A percentile compares a stretch with the other conserved stretches of the same genome.
phyloP scores from a whole-genome alignment of 495 filamentous ascomycete species.

The Neurospora intermedia region DNA sequence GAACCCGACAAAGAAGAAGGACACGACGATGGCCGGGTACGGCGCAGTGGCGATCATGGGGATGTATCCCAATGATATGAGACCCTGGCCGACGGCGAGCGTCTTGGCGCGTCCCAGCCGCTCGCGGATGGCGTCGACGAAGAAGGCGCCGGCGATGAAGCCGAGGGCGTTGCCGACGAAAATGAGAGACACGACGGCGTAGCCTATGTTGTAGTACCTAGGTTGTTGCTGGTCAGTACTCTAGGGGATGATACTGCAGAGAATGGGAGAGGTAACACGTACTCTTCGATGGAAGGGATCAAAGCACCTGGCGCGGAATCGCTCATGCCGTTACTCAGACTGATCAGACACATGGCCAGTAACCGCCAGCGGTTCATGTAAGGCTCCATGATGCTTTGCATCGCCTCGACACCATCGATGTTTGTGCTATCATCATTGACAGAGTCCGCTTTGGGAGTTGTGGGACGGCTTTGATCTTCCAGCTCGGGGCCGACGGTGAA shows the following conservation, averaged over 20 bases:
- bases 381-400: slow-evolving; percentile 10
- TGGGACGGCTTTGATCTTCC: slow-evolving; percentile 37
- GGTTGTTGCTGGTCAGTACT: not conserved
- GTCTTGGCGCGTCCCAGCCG: slow-evolving; percentile 54
- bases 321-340: slow-evolving; percentile 47
- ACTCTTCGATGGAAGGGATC: slow-evolving; percentile 59
- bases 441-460: slow-evolving; percentile 39
- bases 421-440: slow-evolving; percentile 12
- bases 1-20: slow-evolving; percentile 57
- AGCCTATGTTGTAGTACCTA: slow-evolving; percentile 56
- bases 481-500: not conserved
- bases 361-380: slow-evolving; percentile 35
- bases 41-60: slow-evolving; percentile 56
- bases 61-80: slow-evolving; percentile 43
- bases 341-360: slow-evolving; percentile 37
- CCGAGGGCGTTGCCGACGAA: slow-evolving; percentile 71
- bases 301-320: slow-evolving; percentile 61
- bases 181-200: slow-evolving; percentile 65
- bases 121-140: slow-evolving; percentile 46
- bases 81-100: slow-evolving; percentile 45
- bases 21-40: slow-evolving; percentile 52
- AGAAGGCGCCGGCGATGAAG: slow-evolving; percentile 61
- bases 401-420: slow-evolving; percentile 5
- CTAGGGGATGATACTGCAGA: too few species aligned
- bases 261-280: slow-evolving; percentile 3